These are phyloP conservation scores for Ophiosphaerella korrae DNA, from an alignment of 2,329 filamentous ascomycete genomes.

Conservation along the genomic window DNA sequence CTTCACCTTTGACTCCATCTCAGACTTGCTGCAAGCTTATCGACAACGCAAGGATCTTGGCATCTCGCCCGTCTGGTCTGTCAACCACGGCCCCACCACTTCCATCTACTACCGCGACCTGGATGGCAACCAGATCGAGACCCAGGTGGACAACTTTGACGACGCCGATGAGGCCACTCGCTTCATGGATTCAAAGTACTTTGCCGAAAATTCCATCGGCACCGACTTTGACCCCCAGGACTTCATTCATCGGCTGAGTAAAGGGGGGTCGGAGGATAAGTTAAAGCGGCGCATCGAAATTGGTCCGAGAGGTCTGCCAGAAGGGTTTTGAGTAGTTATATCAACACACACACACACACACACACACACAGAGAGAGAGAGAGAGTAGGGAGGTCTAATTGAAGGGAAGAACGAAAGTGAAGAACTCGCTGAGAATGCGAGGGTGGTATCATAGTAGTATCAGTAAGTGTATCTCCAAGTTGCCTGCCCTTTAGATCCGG, in stretches of 20 bases:
- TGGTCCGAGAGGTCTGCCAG: neutral
- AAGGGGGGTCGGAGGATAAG: slow-evolving; percentile 26
- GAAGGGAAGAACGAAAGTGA: too few species aligned
- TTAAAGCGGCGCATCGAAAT: slow-evolving; percentile 10
- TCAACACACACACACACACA: too few species aligned
- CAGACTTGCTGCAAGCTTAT: slow-evolving; percentile 47
- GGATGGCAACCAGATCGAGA: slow-evolving; percentile 53
- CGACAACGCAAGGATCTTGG: slow-evolving; percentile 42
- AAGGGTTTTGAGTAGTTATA: too few species aligned
- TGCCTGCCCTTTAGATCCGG: too few species aligned
- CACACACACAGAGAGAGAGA: too few species aligned
- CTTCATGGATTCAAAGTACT: slow-evolving; percentile 48
- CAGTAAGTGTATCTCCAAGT: too few species aligned
- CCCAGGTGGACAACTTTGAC: slow-evolving; percentile 48
- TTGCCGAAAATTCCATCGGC: slow-evolving; percentile 52
- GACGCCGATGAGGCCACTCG: slow-evolving; percentile 41
- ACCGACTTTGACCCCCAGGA: slow-evolving; percentile 55
- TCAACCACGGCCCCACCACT: slow-evolving; percentile 56
- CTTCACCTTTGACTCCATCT: slow-evolving; percentile 48
- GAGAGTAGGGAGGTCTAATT: too few species aligned
- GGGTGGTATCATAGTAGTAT: too few species aligned
- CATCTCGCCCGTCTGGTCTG: slow-evolving; percentile 50
- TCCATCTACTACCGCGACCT: slow-evolving; percentile 58
- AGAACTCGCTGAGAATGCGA: too few species aligned
- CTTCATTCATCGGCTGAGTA: slow-evolving; percentile 34